These are phyloP conservation scores for Dryadomyces quercus-mongolicae DNA, from an alignment of 2,329 filamentous ascomycete species.

Conservation along the genomic window DNA sequence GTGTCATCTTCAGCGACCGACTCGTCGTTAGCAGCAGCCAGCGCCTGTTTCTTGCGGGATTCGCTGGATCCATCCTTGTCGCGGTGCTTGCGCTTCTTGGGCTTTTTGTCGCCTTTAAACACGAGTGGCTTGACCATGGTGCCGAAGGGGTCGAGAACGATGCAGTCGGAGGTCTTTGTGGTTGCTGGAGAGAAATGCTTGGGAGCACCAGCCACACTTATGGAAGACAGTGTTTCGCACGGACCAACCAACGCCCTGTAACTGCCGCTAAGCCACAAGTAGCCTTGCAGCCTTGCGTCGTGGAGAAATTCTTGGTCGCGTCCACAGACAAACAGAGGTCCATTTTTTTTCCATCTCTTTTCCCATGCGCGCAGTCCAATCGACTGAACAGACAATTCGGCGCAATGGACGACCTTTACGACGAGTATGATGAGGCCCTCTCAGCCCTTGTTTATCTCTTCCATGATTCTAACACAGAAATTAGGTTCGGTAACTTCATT, in stretches of 20 bases:
- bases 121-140: constrained; percentile 76
- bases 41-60: constrained; percentile 22
- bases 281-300: constrained; percentile 2
- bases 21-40: constrained; percentile 22
- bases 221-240: too few relatives aligned
- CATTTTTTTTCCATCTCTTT: too few relatives aligned
- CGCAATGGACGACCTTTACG: constrained; percentile 82
- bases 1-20: constrained; percentile 57
- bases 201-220: too few relatives aligned
- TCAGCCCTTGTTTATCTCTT: neutral
- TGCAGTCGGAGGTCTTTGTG: too few relatives aligned
- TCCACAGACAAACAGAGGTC: neutral
- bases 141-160: neutral
- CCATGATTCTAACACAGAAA: constrained; percentile 11
- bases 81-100: constrained; percentile 78
- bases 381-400: neutral
- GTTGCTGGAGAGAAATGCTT: too few relatives aligned
- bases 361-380: neutral
- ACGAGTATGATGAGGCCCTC: constrained; percentile 52
- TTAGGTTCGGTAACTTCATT: constrained; percentile 94
- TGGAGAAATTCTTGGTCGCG: neutral
- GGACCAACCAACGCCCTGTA: neutral
- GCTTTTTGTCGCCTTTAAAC: constrained; percentile 96
- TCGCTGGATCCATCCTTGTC: constrained; percentile 29
- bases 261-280: neutral